Base-by-base conservation (phyloP, 169 alveolate species). In the Neospora caninum region DNA sequence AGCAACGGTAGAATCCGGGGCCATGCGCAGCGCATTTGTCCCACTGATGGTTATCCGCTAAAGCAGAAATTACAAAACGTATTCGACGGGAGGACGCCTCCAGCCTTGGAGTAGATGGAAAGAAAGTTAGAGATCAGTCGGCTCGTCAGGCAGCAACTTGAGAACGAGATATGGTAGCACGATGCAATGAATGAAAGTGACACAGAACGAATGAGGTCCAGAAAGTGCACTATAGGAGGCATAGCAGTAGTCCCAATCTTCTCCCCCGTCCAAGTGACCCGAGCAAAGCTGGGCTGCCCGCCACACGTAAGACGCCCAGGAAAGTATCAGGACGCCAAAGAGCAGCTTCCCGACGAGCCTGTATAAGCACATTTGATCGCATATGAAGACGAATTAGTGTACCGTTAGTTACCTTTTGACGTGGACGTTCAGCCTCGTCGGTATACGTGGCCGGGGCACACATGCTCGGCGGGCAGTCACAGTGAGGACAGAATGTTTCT, bases 191-290 rank as follows among this genome's bases (percentile, higher is more conserved):
- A 78, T n/a, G 86, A 78, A 38, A 13, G 45, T 78, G 43, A 78
- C 86, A 38, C 9, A 13, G 45, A 78, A 78, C 1, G 41, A 78
- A 78, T n/a, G 86, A 10, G 86, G 86, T 22, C 86, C 86, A n/a
- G 45, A 10, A 20, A 78, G 86, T 13, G 86, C 42, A n/a, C 13
- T 78, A 22, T n/a, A 29, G 45, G 45, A 78, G 39, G 86, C 86
- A 38, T 78, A 78, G 27, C 86, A 78, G 27, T 78, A 78, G n/a
- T 78, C 86, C 86, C 86, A 78, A 78, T 78, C 86, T 78, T 78
- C 86, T 10, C 86, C 43, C 1, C 86, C 86, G 42, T 78, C 86
- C 22, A 78, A n/a, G 42, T 78, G 86, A 78, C 86, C 42, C 45
- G 86, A 20, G 45, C 86, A 78, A n/a, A 78, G 86, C 39, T 29